phyloP scores from a whole-genome alignment of 2,329 filamentous ascomycete genomes.

The Penicillium oxalicum region DNA sequence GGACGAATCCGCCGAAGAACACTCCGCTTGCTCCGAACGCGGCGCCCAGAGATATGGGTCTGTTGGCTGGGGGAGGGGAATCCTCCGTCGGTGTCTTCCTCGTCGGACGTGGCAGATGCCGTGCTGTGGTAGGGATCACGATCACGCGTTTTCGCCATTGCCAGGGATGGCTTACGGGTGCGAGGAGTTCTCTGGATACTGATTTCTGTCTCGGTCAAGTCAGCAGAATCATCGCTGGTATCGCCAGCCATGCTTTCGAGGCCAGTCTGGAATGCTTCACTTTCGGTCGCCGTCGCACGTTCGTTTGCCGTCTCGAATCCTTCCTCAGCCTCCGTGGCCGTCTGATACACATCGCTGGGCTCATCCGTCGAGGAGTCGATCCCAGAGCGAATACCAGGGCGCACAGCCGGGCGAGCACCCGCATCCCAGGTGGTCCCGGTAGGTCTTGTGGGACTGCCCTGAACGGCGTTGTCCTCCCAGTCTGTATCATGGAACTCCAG shows the following conservation, averaged over 20 bases:
- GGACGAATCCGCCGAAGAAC: constrained; percentile 53
- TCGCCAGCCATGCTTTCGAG: constrained; percentile 65
- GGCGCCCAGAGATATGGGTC: constrained; percentile 63
- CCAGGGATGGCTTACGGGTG: constrained; percentile 34
- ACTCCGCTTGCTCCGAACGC: constrained; percentile 63
- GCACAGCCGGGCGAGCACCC: constrained; percentile 1
- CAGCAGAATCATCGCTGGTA: constrained; percentile 58
- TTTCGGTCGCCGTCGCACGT: constrained; percentile 68
- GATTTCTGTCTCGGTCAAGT: constrained; percentile 79
- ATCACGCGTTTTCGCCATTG: constrained; percentile 47
- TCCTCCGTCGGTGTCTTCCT: constrained; percentile 61
- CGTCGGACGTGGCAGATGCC: constrained; percentile 71
- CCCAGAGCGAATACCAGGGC: constrained; percentile 14
- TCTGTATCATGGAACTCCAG: constrained; percentile 63
- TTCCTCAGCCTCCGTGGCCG: constrained; percentile 67
- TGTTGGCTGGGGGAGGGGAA: constrained; percentile 62
- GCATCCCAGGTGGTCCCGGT: constrained; percentile 25
- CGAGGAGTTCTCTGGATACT: constrained; percentile 33
- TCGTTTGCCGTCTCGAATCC: constrained; percentile 73
- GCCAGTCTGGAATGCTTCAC: constrained; percentile 93
- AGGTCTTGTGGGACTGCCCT: constrained; percentile 51
- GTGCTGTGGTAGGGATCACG: constrained; percentile 75
- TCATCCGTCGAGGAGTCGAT: constrained; percentile 36
- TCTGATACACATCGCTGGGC: constrained; percentile 67
- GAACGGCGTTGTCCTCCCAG: constrained; percentile 77